Conservation (phyloP, 1,284 basidiomycete species). For the Apiotrichum gamsii region DNA sequence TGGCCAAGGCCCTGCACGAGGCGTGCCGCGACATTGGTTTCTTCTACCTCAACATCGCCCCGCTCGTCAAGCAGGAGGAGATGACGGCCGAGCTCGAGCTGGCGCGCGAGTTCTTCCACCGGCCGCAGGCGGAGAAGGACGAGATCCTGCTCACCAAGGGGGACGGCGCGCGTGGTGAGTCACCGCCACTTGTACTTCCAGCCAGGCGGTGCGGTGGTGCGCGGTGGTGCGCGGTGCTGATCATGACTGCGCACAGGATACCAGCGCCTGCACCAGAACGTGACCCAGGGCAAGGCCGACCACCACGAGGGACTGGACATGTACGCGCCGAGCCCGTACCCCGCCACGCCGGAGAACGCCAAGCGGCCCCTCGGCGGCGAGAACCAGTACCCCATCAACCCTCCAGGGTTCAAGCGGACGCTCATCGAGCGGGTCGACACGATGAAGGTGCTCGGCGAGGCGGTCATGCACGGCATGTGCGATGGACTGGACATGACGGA, state of each 20-base stretch:
- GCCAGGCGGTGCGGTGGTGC: too few relatives aligned
- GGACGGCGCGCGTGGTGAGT: constrained; percentile 66
- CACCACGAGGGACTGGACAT: constrained; percentile 79
- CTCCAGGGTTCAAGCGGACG: constrained; percentile 54
- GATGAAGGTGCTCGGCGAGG: constrained; percentile 61
- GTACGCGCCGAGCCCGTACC: constrained; percentile 55
- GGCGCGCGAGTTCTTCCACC: constrained; percentile 63
- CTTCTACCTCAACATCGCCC: constrained; percentile 71
- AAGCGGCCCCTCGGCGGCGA: constrained; percentile 50
- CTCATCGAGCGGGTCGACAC: constrained; percentile 69
- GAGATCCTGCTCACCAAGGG: constrained; percentile 58
- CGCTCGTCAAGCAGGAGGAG: constrained; percentile 55
- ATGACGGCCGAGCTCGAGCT: constrained; percentile 60
- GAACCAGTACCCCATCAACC: constrained; percentile 67
- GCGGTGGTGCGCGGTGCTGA: background rate
- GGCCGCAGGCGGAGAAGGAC: constrained; percentile 67
- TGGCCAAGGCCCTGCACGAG: constrained; percentile 59
- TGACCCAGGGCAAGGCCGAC: constrained; percentile 75
- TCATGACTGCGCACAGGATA: constrained; percentile 25
- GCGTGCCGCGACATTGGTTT: constrained; percentile 75
- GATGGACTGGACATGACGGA: constrained; percentile 63
- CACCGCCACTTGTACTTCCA: background rate
- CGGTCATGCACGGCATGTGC: constrained; percentile 58
- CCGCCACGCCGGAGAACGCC: background rate
- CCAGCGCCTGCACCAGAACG: constrained; percentile 62